A percentile compares a stretch with the other conserved stretches of the same genome.
Conservation (phyloP, 768 basidiomycete genomes). For the Mycena filopes region DNA sequence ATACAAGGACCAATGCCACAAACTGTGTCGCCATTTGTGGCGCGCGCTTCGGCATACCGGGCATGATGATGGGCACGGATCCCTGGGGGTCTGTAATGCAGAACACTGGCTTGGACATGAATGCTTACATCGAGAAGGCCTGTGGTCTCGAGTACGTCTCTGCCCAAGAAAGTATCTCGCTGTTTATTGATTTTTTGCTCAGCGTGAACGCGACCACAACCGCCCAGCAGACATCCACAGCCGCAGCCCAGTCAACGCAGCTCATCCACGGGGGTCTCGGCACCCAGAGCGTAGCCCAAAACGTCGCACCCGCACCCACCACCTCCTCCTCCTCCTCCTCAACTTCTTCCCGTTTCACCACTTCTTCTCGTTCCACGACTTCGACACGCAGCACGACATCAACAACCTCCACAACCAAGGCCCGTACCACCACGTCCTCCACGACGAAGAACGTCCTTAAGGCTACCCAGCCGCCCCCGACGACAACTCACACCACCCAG, state of each 20-base stretch:
- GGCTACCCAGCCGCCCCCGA: conserved; percentile 14
- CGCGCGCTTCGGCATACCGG: conserved; percentile 58
- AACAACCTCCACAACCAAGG: conserved; percentile 31
- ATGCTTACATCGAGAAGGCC: conserved; percentile 52
- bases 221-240: conserved; percentile 20
- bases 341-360: conserved; percentile 22
- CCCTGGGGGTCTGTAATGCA: conserved; percentile 65
- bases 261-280: conserved; percentile 31
- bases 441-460: conserved; percentile 9
- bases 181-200: not conserved
- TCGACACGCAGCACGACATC: conserved; percentile 37
- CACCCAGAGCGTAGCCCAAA: conserved; percentile 8
- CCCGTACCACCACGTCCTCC: conserved; percentile 28
- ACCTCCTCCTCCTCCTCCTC: conserved; percentile 32
- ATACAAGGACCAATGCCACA: conserved; percentile 40
- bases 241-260: conserved; percentile 33
- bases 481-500: conserved; percentile 11
- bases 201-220: conserved; percentile 14
- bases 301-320: not conserved
- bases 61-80: conserved; percentile 61
- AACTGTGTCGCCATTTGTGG: conserved; percentile 45
- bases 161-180: not conserved
- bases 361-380: conserved; percentile 34
- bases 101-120: conserved; percentile 35
- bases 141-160: conserved; percentile 44